Conservation (phyloP, 2,329 filamentous ascomycete species). For the Exophiala oligosperma region DNA sequence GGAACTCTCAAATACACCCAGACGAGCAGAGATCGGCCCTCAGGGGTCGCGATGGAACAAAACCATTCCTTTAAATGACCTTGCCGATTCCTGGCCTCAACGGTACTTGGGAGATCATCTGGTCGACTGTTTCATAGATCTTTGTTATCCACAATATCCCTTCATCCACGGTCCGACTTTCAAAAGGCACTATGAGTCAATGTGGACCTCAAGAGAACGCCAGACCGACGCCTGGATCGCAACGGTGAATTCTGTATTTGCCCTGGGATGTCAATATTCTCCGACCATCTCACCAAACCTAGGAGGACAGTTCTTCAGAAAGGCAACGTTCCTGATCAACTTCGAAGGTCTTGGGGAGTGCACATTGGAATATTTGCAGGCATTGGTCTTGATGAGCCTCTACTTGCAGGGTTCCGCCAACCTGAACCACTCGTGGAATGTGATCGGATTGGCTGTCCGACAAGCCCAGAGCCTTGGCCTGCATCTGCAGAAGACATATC, state of each 20-base stretch:
- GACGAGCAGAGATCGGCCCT: too few species aligned
- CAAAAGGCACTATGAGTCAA: background rate
- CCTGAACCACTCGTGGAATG: background rate
- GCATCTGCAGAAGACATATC: background rate
- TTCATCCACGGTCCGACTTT: background rate
- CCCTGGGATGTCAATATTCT: background rate
- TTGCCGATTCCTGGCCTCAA: background rate
- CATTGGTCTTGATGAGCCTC: background rate
- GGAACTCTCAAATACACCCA: too few species aligned
- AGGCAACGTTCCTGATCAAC: background rate
- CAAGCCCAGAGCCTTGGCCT: background rate
- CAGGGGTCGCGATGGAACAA: background rate
- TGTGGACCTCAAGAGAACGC: background rate
- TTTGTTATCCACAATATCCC: background rate
- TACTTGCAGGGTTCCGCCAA: background rate
- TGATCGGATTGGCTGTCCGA: background rate
- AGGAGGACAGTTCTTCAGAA: background rate
- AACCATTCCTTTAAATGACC: background rate
- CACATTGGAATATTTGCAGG: background rate
- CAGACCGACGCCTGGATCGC: background rate
- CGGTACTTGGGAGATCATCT: background rate
- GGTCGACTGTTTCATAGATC: background rate
- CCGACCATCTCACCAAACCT: background rate
- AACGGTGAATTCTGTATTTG: background rate
- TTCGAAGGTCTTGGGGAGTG: background rate